phyloP scores from a whole-genome alignment of 495 filamentous ascomycete species.

The Cercophora newfieldiana region DNA sequence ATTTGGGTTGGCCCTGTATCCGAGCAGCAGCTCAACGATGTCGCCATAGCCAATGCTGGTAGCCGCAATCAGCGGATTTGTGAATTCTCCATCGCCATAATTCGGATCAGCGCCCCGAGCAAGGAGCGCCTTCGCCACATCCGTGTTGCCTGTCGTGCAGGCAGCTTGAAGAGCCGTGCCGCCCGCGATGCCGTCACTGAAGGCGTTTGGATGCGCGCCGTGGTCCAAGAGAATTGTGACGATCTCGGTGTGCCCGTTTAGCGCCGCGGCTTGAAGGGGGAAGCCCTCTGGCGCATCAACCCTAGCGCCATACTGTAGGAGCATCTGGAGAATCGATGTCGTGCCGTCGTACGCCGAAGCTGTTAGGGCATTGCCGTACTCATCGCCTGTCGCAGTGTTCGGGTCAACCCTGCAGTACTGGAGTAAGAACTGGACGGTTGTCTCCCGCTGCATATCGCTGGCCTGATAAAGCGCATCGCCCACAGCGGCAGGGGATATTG shows the following conservation, averaged over 20 bases:
- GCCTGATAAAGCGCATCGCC: conserved; percentile 13
- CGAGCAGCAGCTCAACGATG: conserved; percentile 8
- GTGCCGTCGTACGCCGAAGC: conserved; percentile 19
- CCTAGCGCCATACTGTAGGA: conserved; percentile 9
- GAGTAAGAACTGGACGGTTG: conserved; percentile 7
- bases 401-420: conserved; percentile 11
- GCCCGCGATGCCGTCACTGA: background rate
- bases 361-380: conserved; percentile 19
- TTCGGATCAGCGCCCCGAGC: conserved; percentile 12
- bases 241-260: conserved; percentile 18
- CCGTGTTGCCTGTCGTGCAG: conserved; percentile 13
- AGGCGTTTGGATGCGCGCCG: conserved; percentile 13
- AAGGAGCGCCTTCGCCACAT: conserved; percentile 2
- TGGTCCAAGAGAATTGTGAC: conserved; percentile 5
- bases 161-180: conserved; percentile 18
- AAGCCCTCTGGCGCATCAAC: conserved; percentile 16
- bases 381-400: conserved; percentile 10
- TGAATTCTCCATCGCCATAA: conserved; percentile 14
- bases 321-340: conserved; percentile 9
- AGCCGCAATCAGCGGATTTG: conserved; percentile 11
- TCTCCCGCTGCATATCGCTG: conserved; percentile 14
- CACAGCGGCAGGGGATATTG: background rate
- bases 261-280: conserved; percentile 15
- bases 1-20: conserved; percentile 14
- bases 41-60: conserved; percentile 17